These are phyloP conservation scores for Aspergillus eucalypticola DNA, from an alignment of 2,329 filamentous ascomycete species.

Conservation along the genomic window DNA sequence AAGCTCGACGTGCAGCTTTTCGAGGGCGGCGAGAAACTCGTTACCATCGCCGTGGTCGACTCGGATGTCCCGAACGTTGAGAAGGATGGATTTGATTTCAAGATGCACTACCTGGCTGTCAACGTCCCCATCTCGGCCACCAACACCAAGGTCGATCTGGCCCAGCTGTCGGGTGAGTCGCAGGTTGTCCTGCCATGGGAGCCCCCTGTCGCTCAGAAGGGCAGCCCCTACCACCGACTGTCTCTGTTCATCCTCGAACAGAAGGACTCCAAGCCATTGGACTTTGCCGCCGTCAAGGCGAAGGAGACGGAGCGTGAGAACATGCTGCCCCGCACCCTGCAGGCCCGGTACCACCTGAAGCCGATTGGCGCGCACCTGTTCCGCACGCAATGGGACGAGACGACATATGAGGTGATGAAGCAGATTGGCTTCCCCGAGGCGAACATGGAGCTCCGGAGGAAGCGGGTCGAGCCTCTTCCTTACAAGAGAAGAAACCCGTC, in stretches of 20 bases:
- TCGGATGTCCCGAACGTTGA: constrained; percentile 82
- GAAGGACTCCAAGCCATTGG: constrained; percentile 59
- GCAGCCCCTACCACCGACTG: constrained; percentile 85
- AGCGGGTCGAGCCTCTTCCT: constrained; percentile 68
- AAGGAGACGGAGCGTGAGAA: constrained; percentile 58
- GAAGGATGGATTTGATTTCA: constrained; percentile 72
- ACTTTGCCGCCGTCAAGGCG: constrained; percentile 59
- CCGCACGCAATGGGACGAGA: constrained; percentile 85
- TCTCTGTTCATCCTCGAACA: constrained; percentile 84
- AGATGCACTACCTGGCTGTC: constrained; percentile 83
- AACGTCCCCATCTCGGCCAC: constrained; percentile 67
- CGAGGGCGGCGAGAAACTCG: constrained; percentile 74
- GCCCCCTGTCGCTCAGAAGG: constrained; percentile 84
- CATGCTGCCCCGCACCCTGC: constrained; percentile 75
- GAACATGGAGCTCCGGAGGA: constrained; percentile 81
- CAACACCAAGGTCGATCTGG: constrained; percentile 64
- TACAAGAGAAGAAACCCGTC: constrained; percentile 61
- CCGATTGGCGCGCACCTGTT: constrained; percentile 86
- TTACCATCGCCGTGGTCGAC: constrained; percentile 84
- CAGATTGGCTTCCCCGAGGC: constrained; percentile 72
- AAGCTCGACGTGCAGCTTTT: constrained; percentile 83
- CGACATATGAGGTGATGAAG: constrained; percentile 83
- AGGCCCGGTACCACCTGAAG: constrained; percentile 66
- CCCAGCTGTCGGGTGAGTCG: constrained; percentile 58
- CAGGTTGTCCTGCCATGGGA: constrained; percentile 79